Conservation (phyloP, 83 land plant genomes). For the Picea abies region DNA sequence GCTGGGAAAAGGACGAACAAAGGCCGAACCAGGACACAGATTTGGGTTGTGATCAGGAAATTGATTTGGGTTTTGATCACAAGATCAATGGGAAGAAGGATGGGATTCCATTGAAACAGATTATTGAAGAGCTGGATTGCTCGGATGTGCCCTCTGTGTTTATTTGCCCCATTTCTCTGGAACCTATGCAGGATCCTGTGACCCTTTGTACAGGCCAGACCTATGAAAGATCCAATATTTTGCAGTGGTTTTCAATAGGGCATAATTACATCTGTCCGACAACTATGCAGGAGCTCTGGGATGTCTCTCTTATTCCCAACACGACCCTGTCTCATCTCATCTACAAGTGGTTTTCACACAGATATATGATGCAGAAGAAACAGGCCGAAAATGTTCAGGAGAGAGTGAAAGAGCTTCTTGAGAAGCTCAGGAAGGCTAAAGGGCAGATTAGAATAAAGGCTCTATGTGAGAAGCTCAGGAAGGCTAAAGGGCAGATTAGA, state of each 20-base stretch:
- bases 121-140: constrained; percentile 53
- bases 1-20: constrained; percentile 1
- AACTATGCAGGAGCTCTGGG: constrained; percentile 79
- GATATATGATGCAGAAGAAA: constrained; percentile 53
- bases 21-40: background rate
- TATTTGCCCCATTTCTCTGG: constrained; percentile 75
- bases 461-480: constrained; percentile 45
- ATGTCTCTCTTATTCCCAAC: constrained; percentile 60
- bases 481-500: constrained; percentile 57
- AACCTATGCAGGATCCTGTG: constrained; percentile 76
- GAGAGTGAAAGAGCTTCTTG: constrained; percentile 41
- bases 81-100: constrained; percentile 7
- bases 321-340: constrained; percentile 50
- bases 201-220: constrained; percentile 75
- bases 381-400: constrained; percentile 60
- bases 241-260: constrained; percentile 63
- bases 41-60: background rate
- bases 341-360: constrained; percentile 56
- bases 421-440: constrained; percentile 43
- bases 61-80: constrained; percentile 11
- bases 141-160: constrained; percentile 61
- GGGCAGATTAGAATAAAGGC: constrained; percentile 52
- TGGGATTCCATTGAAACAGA: constrained; percentile 26
- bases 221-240: constrained; percentile 66
- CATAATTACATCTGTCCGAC: constrained; percentile 60